Evolutionary conservation across 2,329 filamentous ascomycete species (phyloP).

Genomic region (Immersiporthe knoxdaviesiana): DNA sequence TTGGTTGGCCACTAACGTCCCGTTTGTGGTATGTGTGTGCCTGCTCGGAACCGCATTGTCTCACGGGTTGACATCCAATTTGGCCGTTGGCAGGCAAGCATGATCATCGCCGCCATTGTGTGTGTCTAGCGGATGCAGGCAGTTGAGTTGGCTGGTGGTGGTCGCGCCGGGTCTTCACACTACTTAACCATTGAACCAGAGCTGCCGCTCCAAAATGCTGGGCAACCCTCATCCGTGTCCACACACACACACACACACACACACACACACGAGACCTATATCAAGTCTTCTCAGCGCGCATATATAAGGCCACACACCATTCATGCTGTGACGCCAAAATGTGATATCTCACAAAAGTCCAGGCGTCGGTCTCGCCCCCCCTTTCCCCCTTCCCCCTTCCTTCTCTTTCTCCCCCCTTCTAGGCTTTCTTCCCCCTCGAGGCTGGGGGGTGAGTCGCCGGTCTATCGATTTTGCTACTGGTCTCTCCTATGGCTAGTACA

Average conservation of each 20-base stretch:
- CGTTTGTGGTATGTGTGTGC: slow-evolving; percentile 4
- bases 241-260: too few relatives aligned
- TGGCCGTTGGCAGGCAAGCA: slow-evolving; percentile 15
- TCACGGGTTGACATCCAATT: slow-evolving; percentile 26
- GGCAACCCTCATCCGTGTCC: not conserved
- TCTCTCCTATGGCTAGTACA: slow-evolving; percentile 13
- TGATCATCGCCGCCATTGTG: not conserved
- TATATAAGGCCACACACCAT: slow-evolving; percentile 19
- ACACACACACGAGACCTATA: slow-evolving; percentile 12
- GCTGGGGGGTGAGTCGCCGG: slow-evolving; percentile 11
- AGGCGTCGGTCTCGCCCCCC: slow-evolving; percentile 20
- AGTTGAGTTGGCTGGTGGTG: slow-evolving; percentile 5
- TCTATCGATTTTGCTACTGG: slow-evolving; percentile 17
- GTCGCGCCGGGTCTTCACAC: not conserved
- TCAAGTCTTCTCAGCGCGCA: slow-evolving; percentile 18
- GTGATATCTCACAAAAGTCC: slow-evolving; percentile 26
- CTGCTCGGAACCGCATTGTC: not conserved
- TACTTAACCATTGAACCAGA: not conserved
- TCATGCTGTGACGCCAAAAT: slow-evolving; percentile 20
- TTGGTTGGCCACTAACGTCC: slow-evolving; percentile 3
- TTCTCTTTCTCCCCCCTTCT: slow-evolving; percentile 1
- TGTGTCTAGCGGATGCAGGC: not conserved
- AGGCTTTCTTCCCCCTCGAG: slow-evolving; percentile 12
- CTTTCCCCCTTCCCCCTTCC: not conserved
- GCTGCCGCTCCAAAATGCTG: not conserved